Conservation (phyloP, 257 asterid genomes). For the Ilex asprella region DNA sequence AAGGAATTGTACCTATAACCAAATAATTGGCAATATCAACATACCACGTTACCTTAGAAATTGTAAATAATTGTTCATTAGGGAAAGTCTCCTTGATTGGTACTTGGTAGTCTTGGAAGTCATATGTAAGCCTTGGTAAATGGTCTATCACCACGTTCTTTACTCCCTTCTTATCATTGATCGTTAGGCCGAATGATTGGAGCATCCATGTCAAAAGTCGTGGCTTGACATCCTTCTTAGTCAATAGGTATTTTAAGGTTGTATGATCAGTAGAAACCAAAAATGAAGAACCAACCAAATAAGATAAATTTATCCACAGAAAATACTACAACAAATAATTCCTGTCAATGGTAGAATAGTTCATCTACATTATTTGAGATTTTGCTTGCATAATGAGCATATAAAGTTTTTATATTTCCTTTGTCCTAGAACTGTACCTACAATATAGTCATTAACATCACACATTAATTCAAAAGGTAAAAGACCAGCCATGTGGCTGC, state of each 20-base stretch:
- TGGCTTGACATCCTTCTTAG: neutral
- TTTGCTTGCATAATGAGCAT: too few relatives aligned
- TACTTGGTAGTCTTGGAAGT: too few relatives aligned
- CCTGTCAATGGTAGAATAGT: neutral
- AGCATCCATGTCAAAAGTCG: neutral
- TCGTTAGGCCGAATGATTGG: too few relatives aligned
- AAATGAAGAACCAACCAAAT: neutral
- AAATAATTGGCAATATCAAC: neutral
- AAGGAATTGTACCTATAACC: too few relatives aligned
- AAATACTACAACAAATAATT: neutral
- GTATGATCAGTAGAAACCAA: neutral
- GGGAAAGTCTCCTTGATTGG: too few relatives aligned
- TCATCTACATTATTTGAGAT: neutral
- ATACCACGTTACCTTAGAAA: neutral
- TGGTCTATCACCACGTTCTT: too few relatives aligned
- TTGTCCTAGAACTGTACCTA: neutral
- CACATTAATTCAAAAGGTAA: too few relatives aligned
- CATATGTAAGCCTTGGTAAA: too few relatives aligned
- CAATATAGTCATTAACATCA: neutral
- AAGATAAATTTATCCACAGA: neutral
- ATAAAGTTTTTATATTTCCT: neutral
- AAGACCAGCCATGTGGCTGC: neutral
- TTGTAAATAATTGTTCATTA: neutral
- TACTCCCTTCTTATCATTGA: too few relatives aligned
- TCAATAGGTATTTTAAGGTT: neutral